Evolutionary conservation across 139 green algal genomes (phyloP), one percentile per base, ranked within the genome.

Genomic region (Haematococcus lacustris): DNA sequence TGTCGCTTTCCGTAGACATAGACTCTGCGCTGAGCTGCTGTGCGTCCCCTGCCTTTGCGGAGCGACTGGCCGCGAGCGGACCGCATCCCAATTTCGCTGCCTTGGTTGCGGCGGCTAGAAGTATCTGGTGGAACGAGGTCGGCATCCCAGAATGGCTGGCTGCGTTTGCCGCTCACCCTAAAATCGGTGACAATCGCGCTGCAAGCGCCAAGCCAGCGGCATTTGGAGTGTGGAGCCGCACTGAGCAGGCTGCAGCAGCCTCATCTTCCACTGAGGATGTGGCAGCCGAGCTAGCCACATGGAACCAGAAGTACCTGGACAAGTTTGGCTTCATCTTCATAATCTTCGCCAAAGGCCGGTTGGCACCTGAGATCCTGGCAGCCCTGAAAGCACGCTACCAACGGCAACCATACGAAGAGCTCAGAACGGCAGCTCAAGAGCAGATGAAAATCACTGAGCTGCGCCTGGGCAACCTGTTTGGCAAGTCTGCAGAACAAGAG

Each of bases 371-470:
- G 25, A 92, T 97, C 75, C 75, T 95, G 59, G 69, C 40, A 0
- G 47, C 41, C 1, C 61, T 96, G 25, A 84, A 89, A 23, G 69
- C 74, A 23, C 73, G 82, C 33, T 76, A 71, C 51, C 28, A 51
- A 0, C 69, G 78, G 51, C 17, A 71, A 3, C 89, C 93, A 0
- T 75, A 88, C 59, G 71, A 82, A 38, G 92, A 93, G 79, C 65
- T 93, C 32, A 41, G 51, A 1, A 65, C 69, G 30, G 69, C 69
- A 6, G 69, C 69, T 38, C 34, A 57, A 35, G 71, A 76, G 47
- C 94, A 98, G 78, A 91, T 95, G 88, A 93, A 96, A 73, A 98
- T 98, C 65, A 98, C 94, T 4, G 89, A 97, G 88, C 79, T 96
- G 39, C 80, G 94, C 1, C 76, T 98, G n/a, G 37, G 67, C 1